phyloP scores from a whole-genome alignment of 2,329 filamentous ascomycete species.

The Sphaerulina vaccinii region DNA sequence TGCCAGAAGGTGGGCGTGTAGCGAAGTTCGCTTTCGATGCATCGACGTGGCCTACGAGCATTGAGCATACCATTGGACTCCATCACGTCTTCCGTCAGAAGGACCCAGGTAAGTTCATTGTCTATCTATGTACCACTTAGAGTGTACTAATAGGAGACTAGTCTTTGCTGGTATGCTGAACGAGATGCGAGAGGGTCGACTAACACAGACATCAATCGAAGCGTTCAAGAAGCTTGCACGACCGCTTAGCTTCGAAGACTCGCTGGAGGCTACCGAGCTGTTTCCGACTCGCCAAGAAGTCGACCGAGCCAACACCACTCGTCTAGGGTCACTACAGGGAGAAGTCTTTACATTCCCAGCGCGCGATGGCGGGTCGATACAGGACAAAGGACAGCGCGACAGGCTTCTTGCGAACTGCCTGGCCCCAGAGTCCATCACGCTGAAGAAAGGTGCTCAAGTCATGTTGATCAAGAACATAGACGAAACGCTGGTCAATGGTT shows the following conservation, averaged over 20 bases:
- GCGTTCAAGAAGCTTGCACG: slow-evolving; percentile 74
- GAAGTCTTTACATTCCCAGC: slow-evolving; percentile 68
- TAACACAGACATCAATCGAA: slow-evolving; percentile 71
- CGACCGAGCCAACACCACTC: slow-evolving; percentile 75
- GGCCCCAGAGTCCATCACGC: slow-evolving; percentile 74
- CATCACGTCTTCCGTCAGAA: slow-evolving; percentile 96
- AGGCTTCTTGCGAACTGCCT: slow-evolving; percentile 86
- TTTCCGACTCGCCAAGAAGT: slow-evolving; percentile 91
- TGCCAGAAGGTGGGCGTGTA: slow-evolving; percentile 72
- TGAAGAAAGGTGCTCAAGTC: slow-evolving; percentile 92
- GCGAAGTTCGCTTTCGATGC: slow-evolving; percentile 93
- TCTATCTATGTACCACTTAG: neutral
- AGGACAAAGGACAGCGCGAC: slow-evolving; percentile 67
- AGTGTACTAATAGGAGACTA: slow-evolving; percentile 38
- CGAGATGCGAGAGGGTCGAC: slow-evolving; percentile 87
- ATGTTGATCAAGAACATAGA: slow-evolving; percentile 99
- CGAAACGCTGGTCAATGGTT: slow-evolving; percentile 88
- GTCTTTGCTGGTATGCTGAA: slow-evolving; percentile 95
- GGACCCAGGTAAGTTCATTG: slow-evolving; percentile 61
- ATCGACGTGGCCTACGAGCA: slow-evolving; percentile 84
- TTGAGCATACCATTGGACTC: slow-evolving; percentile 91
- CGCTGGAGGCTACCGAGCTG: slow-evolving; percentile 80
- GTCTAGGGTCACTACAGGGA: slow-evolving; percentile 71
- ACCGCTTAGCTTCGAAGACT: slow-evolving; percentile 69
- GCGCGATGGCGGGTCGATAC: slow-evolving; percentile 66